Base-by-base conservation (phyloP, 2,329 filamentous ascomycete species). In the Fusarium musae region DNA sequence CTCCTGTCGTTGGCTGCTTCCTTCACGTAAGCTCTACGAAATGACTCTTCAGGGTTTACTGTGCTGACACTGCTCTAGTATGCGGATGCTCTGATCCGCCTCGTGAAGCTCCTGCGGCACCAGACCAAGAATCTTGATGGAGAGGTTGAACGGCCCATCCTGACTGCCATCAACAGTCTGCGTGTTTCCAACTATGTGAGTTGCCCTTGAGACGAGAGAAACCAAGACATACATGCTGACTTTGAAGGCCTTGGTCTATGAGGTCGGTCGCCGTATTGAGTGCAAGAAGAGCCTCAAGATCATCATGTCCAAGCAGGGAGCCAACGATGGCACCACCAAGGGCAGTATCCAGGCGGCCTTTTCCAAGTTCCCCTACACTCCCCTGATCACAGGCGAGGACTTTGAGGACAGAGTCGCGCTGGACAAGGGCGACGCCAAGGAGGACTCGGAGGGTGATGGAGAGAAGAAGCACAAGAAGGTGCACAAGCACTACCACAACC, bases 271-370 rank as follows among this genome's bases (percentile, higher is more conserved):
- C 36, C 79, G 79, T 50, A 58, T 79, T 43, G 70, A 78, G 44
- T 78, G 75, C 59, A 71, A 78, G 54, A 69, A 76, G 36, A 57
- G 67, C 16, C 69, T 77, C 50, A 68, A 74, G 59, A 53, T 47
- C 21, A 72, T 80, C 61, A 78, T 80, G 76, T 65, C 69, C 58
- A 79, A 79, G 69, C 76, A 80, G 64, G 79, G 79, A 32, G 75
- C 79, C n/a, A 52, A 72, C 6, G 77, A 79, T 26, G 79, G 79
- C 30, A 73, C 66, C 52, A 80, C 78, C 54, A 72, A 73, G 43
- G 72, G 72, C 37, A 78, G 75, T 61, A 64, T 80, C 37, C 75
- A 78, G 43, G 70, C 73, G 59, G 78, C 77, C 4, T 80, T 80
- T 37, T 43, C 46, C 43, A 70, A 63, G 58, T 80, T 79, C 60